Evolutionary conservation across 73 alveolate genomes (phyloP), one percentile per base, ranked within the genome.

Genomic region (Paramecium primaurelia): DNA sequence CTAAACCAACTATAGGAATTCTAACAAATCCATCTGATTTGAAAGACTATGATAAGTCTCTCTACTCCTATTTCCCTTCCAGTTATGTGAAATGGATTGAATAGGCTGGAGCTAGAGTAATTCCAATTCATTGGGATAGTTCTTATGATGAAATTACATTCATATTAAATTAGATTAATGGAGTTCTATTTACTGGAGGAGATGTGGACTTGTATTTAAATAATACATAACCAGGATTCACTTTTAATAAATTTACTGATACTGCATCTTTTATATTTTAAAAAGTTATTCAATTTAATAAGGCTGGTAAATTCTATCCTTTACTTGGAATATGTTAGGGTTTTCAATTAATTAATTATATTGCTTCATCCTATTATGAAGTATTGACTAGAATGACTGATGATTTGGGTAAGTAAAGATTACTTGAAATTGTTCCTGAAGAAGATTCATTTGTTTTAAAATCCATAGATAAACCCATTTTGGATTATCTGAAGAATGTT

Each of bases 111-210:
- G 96, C 96, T 11, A 26, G 71, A 88, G 95, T 92, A 8, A 94
- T 92, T 26, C 96, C 96, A 9, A 84, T 92, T 22, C 58, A 86
- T 44, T 54, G 86, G 77, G 95, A 88, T 54, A 42, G 71, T 18
- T 68, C 87, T 59, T 87, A 47, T 47, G 94, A 68, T 37, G 96
- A 87, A 20, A 38, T 87, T 11, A 86, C 45, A 1, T 28, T 34
- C 32, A 38, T 89, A 10, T 28, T 92, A 7, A 44, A 44, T 18
- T 25, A 92, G 49, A 90, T 92, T 37, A 92, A 92, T 71, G 96
- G 95, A 8, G 88, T 92, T 20, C 88, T 88, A 16, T 92, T 92
- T 64, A 73, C 93, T 6, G 96, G 96, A 6, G 96, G 96, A 1
- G 87, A 64, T 88, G 92, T 86, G 7, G 83, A 68, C 45, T 45